A percentile compares a stretch with the other conserved stretches of the same genome.
Evolutionary conservation across 345 rosid species (phyloP).

Genomic region (Populus pruinosa): DNA sequence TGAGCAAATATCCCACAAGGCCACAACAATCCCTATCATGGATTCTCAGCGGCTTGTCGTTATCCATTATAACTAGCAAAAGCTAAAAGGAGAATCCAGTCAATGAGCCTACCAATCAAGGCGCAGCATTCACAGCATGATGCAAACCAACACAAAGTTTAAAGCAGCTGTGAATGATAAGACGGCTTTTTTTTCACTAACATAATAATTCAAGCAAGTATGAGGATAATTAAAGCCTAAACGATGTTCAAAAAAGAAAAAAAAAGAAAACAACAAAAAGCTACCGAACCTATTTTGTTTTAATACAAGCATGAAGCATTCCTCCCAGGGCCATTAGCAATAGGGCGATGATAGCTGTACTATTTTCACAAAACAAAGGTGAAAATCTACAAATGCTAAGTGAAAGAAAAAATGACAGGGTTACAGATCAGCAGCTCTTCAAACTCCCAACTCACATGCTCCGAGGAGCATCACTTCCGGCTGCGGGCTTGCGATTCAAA

Average conservation of each 20-base stretch:
- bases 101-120: background rate
- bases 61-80: background rate
- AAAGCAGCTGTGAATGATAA: background rate
- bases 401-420: background rate
- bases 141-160: background rate
- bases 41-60: background rate
- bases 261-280: background rate
- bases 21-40: background rate
- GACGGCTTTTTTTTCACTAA: conserved; percentile 2
- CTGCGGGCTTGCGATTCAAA: conserved; percentile 84
- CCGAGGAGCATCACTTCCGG: conserved; percentile 84
- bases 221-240: conserved; percentile 15
- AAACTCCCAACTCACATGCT: conserved; percentile 45
- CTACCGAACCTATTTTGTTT: conserved; percentile 18
- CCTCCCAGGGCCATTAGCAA: conserved; percentile 1
- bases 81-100: background rate
- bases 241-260: background rate
- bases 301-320: conserved; percentile 13
- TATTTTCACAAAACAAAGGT: conserved; percentile 11
- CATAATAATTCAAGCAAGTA: conserved; percentile 9
- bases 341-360: conserved; percentile 14
- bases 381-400: conserved; percentile 20
- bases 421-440: background rate
- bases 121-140: background rate
- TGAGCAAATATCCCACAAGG: background rate